Conservation (phyloP, 805 yeast genomes). For the Schizosaccharomyces osmophilus region DNA sequence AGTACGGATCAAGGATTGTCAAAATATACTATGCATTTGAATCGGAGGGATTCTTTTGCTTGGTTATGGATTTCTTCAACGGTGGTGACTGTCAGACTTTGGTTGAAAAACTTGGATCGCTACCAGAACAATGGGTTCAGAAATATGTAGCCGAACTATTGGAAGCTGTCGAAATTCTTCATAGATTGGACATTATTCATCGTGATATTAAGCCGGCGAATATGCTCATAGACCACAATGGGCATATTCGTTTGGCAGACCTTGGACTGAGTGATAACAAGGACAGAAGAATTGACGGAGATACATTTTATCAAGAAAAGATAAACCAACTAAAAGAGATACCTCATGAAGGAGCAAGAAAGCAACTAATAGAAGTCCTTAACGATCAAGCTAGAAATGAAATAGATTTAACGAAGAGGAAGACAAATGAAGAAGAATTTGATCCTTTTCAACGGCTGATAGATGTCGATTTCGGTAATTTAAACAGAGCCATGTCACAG, state of each 20-base stretch:
- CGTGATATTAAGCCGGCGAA: constrained; percentile 94
- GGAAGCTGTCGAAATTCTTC: constrained; percentile 75
- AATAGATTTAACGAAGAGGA: too few species aligned
- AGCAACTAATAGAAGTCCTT: too few species aligned
- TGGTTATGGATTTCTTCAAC: constrained; percentile 97
- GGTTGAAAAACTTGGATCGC: constrained; percentile 71
- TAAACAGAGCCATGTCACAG: too few species aligned
- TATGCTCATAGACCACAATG: constrained; percentile 79
- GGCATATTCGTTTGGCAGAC: constrained; percentile 72
- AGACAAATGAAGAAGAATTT: too few species aligned
- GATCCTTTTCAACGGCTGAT: too few species aligned
- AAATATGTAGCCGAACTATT: constrained; percentile 93
- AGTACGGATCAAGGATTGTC: constrained; percentile 87
- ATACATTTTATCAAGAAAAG: not conserved
- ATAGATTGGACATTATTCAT: constrained; percentile 78
- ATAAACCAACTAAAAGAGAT: not conserved
- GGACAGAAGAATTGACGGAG: not conserved
- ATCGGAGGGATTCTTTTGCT: constrained; percentile 63
- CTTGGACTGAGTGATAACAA: constrained; percentile 42
- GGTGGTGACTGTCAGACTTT: constrained; percentile 95
- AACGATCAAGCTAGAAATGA: too few species aligned
- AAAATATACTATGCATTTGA: constrained; percentile 85
- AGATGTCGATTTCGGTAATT: too few species aligned
- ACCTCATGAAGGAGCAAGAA: too few species aligned
- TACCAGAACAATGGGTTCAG: constrained; percentile 84